Percentiles rank a stretch among this genome's conserved stretches.
Conservation (phyloP, 2,329 filamentous ascomycete species). For the Camptophora hylomeconis region DNA sequence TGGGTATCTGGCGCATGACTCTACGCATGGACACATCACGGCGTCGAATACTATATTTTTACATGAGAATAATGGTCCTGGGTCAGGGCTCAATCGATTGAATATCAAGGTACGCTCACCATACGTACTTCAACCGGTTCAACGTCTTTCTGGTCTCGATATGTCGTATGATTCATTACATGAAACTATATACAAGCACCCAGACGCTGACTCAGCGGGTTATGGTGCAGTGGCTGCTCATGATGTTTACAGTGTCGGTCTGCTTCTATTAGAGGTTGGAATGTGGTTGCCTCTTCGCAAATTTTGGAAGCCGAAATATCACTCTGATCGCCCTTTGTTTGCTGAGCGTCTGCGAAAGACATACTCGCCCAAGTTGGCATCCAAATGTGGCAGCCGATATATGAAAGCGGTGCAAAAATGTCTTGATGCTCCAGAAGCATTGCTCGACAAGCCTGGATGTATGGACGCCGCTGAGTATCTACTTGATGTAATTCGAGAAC, state of each 20-base stretch:
- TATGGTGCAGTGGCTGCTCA: conserved; percentile 25
- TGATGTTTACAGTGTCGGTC: conserved; percentile 49
- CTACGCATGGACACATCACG: conserved; percentile 51
- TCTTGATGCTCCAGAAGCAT: conserved; percentile 38
- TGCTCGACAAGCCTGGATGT: conserved; percentile 14
- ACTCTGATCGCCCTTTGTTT: conserved; percentile 47
- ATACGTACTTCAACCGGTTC: conserved; percentile 16
- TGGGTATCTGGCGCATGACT: conserved; percentile 42
- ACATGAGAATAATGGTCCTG: conserved; percentile 20
- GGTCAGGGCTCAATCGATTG: conserved; percentile 2
- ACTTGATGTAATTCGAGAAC: conserved; percentile 15
- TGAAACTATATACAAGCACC: conserved; percentile 49
- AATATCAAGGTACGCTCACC: conserved; percentile 7
- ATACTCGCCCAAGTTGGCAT: conserved; percentile 47
- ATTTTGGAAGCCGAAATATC: conserved; percentile 53
- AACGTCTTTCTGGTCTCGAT: conserved; percentile 12
- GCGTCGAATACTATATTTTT: conserved; percentile 49
- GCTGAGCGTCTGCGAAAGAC: conserved; percentile 50
- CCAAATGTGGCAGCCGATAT: conserved; percentile 51
- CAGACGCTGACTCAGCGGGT: conserved; percentile 31
- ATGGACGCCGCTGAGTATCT: conserved; percentile 16
- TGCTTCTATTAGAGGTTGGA: conserved; percentile 50
- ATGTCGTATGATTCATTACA: conserved; percentile 27
- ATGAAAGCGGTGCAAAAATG: conserved; percentile 50
- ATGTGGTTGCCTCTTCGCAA: conserved; percentile 50